phyloP scores from a whole-genome alignment of 768 basidiomycete genomes.

The Amanita phalloides region DNA sequence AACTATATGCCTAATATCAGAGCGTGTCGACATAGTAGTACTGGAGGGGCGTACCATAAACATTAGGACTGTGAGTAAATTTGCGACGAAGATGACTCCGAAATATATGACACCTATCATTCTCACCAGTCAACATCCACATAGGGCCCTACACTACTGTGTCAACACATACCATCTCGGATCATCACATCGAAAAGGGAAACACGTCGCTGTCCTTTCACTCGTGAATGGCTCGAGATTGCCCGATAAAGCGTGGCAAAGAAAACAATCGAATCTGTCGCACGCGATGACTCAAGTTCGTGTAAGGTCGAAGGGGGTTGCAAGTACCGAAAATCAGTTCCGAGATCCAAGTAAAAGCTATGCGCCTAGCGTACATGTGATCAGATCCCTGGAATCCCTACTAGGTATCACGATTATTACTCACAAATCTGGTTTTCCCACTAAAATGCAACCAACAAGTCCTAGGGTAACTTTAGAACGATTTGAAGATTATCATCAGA shows the following conservation, averaged over 20 bases:
- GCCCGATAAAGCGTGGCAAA: conserved; percentile 20
- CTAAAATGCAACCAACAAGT: conserved; percentile 24
- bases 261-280: conserved; percentile 21
- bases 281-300: not conserved
- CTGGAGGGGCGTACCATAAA: conserved; percentile 17
- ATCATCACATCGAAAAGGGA: conserved; percentile 20
- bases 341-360: conserved; percentile 26
- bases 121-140: not conserved
- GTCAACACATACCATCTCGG: conserved; percentile 19
- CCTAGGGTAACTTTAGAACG: conserved; percentile 10
- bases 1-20: conserved; percentile 10
- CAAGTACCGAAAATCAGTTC: conserved; percentile 22
- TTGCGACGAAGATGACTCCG: conserved; percentile 22
- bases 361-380: conserved; percentile 14
- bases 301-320: not conserved
- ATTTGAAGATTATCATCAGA: not conserved
- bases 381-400: not conserved
- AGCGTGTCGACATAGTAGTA: not conserved
- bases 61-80: conserved; percentile 21
- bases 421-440: conserved; percentile 17
- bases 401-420: conserved; percentile 2
- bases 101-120: conserved; percentile 22
- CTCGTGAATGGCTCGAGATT: conserved; percentile 9
- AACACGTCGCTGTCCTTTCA: conserved; percentile 6
- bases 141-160: not conserved